A percentile compares a stretch with the other conserved stretches of the same genome.
phyloP scores from a whole-genome alignment of 2,329 filamentous ascomycete genomes.

The Zarea fungicola region DNA sequence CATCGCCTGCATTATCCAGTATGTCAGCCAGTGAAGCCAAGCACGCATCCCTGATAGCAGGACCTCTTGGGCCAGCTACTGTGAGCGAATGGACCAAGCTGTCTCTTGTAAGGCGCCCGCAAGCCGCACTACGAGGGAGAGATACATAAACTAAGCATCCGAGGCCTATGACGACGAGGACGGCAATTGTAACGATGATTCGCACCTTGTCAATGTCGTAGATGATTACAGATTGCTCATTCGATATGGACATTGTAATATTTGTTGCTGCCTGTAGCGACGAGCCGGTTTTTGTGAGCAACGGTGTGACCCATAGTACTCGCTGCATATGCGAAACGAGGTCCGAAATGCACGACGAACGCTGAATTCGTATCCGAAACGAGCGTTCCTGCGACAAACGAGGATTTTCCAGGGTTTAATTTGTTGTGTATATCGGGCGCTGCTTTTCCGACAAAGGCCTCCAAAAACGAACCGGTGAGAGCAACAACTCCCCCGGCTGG shows the following conservation, averaged over 20 bases:
- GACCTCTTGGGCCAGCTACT: neutral
- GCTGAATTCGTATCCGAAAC: neutral
- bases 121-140: neutral
- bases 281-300: slow-evolving; percentile 1
- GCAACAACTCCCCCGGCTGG: neutral
- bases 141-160: neutral
- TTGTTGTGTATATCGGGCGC: neutral
- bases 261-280: neutral
- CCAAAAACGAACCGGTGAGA: neutral
- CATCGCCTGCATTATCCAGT: neutral
- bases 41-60: neutral
- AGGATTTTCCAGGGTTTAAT: neutral
- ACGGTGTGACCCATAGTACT: neutral
- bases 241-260: neutral
- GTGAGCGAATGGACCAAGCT: neutral
- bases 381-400: neutral
- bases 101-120: neutral
- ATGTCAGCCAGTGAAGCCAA: neutral
- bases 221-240: neutral
- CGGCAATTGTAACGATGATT: neutral
- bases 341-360: neutral
- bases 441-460: neutral
- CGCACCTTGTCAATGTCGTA: neutral
- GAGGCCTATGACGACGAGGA: neutral
- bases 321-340: neutral